Conservation (phyloP, 345 rosid genomes). For the Populus euphratica region DNA sequence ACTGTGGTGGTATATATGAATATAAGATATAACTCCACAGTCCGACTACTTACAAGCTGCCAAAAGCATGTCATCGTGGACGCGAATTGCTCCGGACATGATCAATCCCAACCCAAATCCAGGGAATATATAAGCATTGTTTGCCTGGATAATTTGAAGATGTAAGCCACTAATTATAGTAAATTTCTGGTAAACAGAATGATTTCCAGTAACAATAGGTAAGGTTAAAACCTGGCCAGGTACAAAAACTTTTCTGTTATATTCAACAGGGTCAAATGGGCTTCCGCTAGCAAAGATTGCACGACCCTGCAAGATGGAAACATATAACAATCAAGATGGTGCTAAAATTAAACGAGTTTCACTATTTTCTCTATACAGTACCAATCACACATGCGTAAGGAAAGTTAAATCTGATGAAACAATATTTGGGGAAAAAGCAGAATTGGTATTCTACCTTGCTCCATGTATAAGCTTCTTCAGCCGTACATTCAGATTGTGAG, state of each 20-base stretch:
- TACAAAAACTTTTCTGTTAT: constrained; percentile 51
- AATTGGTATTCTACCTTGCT: constrained; percentile 47
- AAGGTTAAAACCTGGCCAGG: constrained; percentile 75
- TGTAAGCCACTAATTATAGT: neutral
- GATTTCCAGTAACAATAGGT: constrained; percentile 7
- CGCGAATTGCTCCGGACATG: constrained; percentile 84
- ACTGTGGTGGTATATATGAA: neutral
- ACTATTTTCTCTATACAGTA: neutral
- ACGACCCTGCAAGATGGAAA: constrained; percentile 56
- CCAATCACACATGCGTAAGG: neutral
- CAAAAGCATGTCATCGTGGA: constrained; percentile 91
- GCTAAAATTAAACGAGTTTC: neutral
- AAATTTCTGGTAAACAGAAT: neutral
- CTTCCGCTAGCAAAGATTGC: constrained; percentile 97
- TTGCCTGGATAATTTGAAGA: constrained; percentile 54
- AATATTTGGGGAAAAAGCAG: neutral
- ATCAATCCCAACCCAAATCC: constrained; percentile 94
- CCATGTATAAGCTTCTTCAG: constrained; percentile 95
- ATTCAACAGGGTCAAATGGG: constrained; percentile 82
- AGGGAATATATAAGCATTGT: constrained; percentile 93
- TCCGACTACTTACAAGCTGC: constrained; percentile 77
- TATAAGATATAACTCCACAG: neutral
- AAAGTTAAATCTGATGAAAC: neutral
- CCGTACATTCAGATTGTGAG: constrained; percentile 94
- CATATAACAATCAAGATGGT: neutral